Base-by-base conservation (phyloP, 1,139 yeast genomes). In the Suhomyces yuchorum region DNA sequence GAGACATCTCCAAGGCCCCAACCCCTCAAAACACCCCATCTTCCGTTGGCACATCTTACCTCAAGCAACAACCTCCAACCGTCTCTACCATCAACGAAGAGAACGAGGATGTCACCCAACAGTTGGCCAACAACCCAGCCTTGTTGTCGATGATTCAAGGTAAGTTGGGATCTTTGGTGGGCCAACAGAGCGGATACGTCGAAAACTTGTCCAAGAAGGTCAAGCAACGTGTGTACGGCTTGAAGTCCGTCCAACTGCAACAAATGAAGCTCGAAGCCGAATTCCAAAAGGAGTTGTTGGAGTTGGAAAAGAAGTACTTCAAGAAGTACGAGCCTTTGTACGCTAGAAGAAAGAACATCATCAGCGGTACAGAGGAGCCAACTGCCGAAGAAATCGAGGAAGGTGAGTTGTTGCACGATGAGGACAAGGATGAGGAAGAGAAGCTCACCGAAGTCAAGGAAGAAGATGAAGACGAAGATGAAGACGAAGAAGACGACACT, bases 11-110 rank as follows among this genome's bases (percentile, higher is more conserved):
- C 57, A 84, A 86, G 64, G 99, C 99, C 4, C 99, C 99, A 43
- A 93, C 99, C 2, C 99, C 99, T 11, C 99, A 95, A 66, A 93
- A 93, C 77, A 93, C 99, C 1, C 99, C 99, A 20, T 88, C 98
- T 4, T 85, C 96, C 26, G 88, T 87, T 37, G 81, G 89, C 41
- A 84, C 83, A 53, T 86, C 93, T 43, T 91, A 83, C 67, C 77
- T 87, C 65, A 84, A 79, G 69, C 79, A 78, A 52, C 81, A 84
- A 53, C 81, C 84, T 54, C 96, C 96, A 14, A 75, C 83, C 8
- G 85, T 88, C 50, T 83, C 92, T 40, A 86, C 96, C 42, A 90
- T 90, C 64, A 75, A 73, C 55, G 97, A 91, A 68, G 91, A 84
- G 59, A 77, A 67, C 39, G 59, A 58, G 59, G 50, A 58, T 57